Evolutionary conservation across 1,284 basidiomycete genomes (phyloP).

Genomic region (Ganoderma lucidum): DNA sequence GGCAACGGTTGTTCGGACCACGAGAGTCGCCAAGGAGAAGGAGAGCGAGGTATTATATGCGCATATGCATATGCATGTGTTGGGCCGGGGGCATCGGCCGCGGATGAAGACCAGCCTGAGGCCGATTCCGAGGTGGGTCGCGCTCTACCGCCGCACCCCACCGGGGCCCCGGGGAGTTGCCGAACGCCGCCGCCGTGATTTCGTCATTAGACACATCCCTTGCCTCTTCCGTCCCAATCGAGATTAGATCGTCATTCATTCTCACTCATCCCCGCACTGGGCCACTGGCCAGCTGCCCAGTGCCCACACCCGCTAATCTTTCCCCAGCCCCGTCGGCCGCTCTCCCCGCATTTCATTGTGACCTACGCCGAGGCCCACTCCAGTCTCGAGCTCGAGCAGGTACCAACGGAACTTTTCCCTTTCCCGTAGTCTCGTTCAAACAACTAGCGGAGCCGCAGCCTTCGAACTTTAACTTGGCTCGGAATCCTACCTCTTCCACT

Average conservation of each 20-base stretch:
- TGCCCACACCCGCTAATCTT: slow-evolving; percentile 4
- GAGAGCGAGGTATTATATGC: slow-evolving; percentile 15
- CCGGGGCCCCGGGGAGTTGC: neutral
- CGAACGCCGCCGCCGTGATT: slow-evolving; percentile 3
- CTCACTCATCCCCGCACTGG: neutral
- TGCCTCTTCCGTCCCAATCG: slow-evolving; percentile 23
- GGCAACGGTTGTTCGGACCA: neutral
- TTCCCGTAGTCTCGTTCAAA: neutral
- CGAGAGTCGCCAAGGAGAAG: neutral
- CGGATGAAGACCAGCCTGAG: slow-evolving; percentile 4
- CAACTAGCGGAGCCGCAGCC: neutral
- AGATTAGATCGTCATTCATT: slow-evolving; percentile 25
- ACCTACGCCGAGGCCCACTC: neutral
- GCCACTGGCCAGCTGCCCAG: no score
- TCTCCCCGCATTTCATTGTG: neutral
- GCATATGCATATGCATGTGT: slow-evolving; percentile 3
- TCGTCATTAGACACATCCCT: slow-evolving; percentile 23
- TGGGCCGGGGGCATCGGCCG: neutral
- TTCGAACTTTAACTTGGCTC: neutral
- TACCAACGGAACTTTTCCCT: neutral
- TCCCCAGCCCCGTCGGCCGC: neutral
- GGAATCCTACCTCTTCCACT: neutral
- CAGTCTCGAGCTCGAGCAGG: neutral
- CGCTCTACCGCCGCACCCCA: slow-evolving; percentile 29
- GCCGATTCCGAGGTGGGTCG: slow-evolving; percentile 14